Conservation (phyloP, 169 alveolate genomes). For the Miamiensis avidus region DNA sequence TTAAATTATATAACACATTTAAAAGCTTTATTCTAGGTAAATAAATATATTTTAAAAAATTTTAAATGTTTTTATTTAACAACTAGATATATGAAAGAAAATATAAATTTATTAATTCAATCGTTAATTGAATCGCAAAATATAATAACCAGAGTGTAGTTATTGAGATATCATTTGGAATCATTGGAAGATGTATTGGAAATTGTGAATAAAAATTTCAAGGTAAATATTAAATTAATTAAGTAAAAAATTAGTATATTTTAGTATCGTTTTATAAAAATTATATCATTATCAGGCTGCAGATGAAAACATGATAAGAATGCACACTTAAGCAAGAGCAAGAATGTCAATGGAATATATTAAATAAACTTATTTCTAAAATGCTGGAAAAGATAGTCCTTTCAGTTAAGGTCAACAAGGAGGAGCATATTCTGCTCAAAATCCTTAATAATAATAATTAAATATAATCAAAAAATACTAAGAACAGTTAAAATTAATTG, state of each 20-base stretch:
- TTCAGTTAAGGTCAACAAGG: slow-evolving; percentile 4
- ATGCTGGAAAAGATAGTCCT: slow-evolving; percentile 1
- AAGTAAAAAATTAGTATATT: too few relatives aligned
- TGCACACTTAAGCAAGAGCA: slow-evolving; percentile 36
- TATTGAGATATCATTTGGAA: slow-evolving; percentile 37
- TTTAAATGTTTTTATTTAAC: too few relatives aligned
- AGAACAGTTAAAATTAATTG: slow-evolving; percentile 22
- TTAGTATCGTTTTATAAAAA: too few relatives aligned
- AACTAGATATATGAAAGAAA: slow-evolving; percentile 27
- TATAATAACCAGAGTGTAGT: slow-evolving; percentile 29
- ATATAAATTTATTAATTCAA: slow-evolving; percentile 18
- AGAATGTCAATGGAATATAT: slow-evolving; percentile 41
- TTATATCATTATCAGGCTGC: too few relatives aligned
- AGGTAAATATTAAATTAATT: too few relatives aligned
- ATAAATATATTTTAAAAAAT: too few relatives aligned
- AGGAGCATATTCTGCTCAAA: not conserved
- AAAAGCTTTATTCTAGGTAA: too few relatives aligned
- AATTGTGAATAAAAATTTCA: slow-evolving; percentile 38
- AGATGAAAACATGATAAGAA: slow-evolving; percentile 28
- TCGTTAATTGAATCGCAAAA: slow-evolving; percentile 14
- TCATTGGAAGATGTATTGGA: slow-evolving; percentile 30
- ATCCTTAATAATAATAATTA: not conserved
- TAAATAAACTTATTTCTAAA: slow-evolving; percentile 29
- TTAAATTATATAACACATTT: not conserved
- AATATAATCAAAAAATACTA: slow-evolving; percentile 8